phyloP scores from a whole-genome alignment of 2,329 filamentous ascomycete genomes.

The Periglandula ipomoeae region DNA sequence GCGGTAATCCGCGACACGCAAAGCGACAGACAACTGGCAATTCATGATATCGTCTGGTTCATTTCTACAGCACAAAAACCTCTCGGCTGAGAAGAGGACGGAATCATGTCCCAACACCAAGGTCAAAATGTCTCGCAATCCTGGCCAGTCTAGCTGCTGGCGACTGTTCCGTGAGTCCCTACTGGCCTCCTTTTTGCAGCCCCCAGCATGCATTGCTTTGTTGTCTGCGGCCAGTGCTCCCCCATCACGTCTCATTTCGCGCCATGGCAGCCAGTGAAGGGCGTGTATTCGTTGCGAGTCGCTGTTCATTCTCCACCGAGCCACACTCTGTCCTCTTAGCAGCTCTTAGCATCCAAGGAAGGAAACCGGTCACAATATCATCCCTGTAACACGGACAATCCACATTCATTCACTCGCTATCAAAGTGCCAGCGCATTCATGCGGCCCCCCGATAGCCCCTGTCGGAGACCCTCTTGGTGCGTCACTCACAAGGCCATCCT shows the following conservation, averaged over 20 bases:
- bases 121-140: conserved; percentile 1
- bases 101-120: neutral
- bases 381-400: conserved; percentile 27
- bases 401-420: conserved; percentile 25
- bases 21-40: no score
- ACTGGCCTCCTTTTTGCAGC: neutral
- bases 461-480: conserved; percentile 11
- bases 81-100: neutral
- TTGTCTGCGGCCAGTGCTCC: conserved; percentile 35
- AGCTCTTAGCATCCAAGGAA: conserved; percentile 26
- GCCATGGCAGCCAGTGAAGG: conserved; percentile 32
- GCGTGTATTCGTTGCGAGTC: conserved; percentile 17
- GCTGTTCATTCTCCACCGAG: conserved; percentile 19
- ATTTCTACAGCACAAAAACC: no score
- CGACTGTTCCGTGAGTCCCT: neutral
- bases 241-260: conserved; percentile 19
- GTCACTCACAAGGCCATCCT: conserved; percentile 12
- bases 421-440: conserved; percentile 37
- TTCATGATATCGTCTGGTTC: no score
- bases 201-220: conserved; percentile 30
- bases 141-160: neutral
- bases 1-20: no score
- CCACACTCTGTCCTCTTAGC: conserved; percentile 23
- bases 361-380: conserved; percentile 24
- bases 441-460: conserved; percentile 23